Conservation (phyloP, 2,329 filamentous ascomycete genomes). For the Fusarium sp. region DNA sequence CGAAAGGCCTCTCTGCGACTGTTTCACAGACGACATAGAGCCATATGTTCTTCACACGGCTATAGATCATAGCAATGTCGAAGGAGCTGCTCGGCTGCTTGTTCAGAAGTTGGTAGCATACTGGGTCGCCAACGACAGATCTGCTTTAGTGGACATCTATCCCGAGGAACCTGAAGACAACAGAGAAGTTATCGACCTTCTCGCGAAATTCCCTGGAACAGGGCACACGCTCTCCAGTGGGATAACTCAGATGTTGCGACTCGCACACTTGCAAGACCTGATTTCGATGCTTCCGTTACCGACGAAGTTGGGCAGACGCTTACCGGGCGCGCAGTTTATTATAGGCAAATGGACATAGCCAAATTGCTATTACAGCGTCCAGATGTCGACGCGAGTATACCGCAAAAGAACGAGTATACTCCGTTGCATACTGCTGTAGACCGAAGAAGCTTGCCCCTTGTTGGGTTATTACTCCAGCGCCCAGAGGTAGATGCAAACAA, state of each 20-base stretch:
- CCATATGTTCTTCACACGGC: constrained; percentile 23
- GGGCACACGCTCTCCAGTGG: background rate
- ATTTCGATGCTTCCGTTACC: constrained; percentile 5
- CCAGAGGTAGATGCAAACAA: constrained; percentile 4
- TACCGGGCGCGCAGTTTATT: background rate
- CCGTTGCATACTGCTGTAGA: constrained; percentile 2
- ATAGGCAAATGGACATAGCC: background rate
- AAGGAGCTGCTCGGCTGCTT: constrained; percentile 11
- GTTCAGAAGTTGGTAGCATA: constrained; percentile 23
- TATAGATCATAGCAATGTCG: constrained; percentile 2
- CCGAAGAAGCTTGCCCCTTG: background rate
- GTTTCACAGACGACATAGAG: background rate
- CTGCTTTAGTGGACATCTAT: constrained; percentile 10
- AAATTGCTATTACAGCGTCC: background rate
- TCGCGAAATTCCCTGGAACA: constrained; percentile 9
- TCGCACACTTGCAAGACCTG: constrained; percentile 13
- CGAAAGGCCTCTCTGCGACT: constrained; percentile 17
- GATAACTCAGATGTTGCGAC: constrained; percentile 1
- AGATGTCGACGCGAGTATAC: background rate
- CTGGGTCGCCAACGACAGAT: background rate
- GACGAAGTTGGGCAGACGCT: constrained; percentile 4
- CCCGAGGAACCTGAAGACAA: background rate
- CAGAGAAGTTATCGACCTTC: constrained; percentile 2
- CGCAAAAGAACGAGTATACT: background rate
- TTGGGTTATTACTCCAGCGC: constrained; percentile 2